A percentile compares a stretch with the other conserved stretches of the same genome.
Evolutionary conservation across 2,329 filamentous ascomycete genomes (phyloP).

Genomic region (Didymosphaeria variabile): DNA sequence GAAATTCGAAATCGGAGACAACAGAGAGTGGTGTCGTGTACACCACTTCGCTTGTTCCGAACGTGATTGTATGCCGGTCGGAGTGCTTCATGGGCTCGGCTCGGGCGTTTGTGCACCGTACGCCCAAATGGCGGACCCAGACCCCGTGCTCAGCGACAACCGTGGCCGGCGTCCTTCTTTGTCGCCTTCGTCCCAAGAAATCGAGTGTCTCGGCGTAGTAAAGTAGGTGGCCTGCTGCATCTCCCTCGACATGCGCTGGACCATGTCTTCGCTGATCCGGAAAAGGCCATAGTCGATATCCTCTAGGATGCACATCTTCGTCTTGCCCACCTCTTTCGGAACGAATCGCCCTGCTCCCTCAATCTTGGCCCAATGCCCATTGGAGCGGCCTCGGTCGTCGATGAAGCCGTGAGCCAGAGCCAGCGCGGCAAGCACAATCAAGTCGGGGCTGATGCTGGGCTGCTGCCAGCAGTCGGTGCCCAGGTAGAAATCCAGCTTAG

Average conservation of each 20-base stretch:
- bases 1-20: not conserved
- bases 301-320: conserved; percentile 43
- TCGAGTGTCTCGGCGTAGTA: conserved; percentile 9
- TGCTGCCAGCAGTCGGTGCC: conserved; percentile 26
- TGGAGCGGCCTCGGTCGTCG: conserved; percentile 40
- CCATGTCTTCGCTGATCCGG: conserved; percentile 44
- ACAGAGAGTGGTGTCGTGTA: not conserved
- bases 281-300: conserved; percentile 52
- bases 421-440: conserved; percentile 49
- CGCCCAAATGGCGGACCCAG: conserved; percentile 42
- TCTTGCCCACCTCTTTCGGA: conserved; percentile 42
- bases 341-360: conserved; percentile 37
- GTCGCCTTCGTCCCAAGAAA: conserved; percentile 12
- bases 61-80: not conserved
- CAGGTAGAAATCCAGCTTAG: conserved; percentile 25
- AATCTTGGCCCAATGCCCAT: conserved; percentile 44
- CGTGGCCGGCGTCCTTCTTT: conserved; percentile 32
- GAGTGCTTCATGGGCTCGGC: conserved; percentile 44
- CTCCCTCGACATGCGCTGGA: conserved; percentile 39
- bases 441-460: conserved; percentile 36
- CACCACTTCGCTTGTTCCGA: not conserved
- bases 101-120: conserved; percentile 49
- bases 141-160: conserved; percentile 31
- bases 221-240: conserved; percentile 37
- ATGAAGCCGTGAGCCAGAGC: conserved; percentile 47